phyloP scores from a whole-genome alignment of 2,329 filamentous ascomycete genomes.

The Trichoderma pleuroti region DNA sequence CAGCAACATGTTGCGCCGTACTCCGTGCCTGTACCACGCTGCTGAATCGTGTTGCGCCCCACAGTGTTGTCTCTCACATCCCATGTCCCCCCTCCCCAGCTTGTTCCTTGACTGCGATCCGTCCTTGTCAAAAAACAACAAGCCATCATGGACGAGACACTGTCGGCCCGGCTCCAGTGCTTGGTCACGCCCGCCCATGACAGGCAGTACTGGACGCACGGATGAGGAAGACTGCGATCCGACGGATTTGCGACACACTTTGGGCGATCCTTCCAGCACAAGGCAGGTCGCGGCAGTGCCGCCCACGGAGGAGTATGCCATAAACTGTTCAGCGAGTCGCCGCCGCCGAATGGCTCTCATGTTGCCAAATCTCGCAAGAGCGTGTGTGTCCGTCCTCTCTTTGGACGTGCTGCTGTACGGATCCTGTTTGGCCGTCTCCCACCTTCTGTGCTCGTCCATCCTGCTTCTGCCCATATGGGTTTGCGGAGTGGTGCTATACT shows the following conservation, averaged over 20 bases:
- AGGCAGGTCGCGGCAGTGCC: background rate
- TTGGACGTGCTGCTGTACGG: background rate
- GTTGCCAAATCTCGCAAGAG: background rate
- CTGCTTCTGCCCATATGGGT: background rate
- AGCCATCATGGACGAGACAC: slow-evolving; percentile 2
- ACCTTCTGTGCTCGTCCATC: background rate
- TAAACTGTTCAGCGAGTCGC: background rate
- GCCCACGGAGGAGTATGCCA: background rate
- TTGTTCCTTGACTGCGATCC: background rate
- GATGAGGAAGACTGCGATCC: background rate
- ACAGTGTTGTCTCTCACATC: slow-evolving; percentile 12
- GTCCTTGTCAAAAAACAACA: background rate
- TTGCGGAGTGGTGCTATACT: slow-evolving; percentile 12
- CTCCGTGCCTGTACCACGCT: slow-evolving; percentile 8
- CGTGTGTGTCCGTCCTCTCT: background rate
- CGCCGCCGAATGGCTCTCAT: background rate
- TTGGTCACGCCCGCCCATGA: slow-evolving; percentile 1
- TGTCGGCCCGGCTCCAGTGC: slow-evolving; percentile 16
- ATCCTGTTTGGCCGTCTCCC: background rate
- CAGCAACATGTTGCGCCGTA: slow-evolving; percentile 16
- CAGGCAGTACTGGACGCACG: background rate
- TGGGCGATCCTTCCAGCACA: slow-evolving; percentile 3
- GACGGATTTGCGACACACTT: background rate
- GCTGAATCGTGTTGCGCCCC: slow-evolving; percentile 19
- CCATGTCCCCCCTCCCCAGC: slow-evolving; percentile 4